Evolutionary conservation across 140 eudicot species (phyloP).

Genomic region (Ambrosia hybrid): DNA sequence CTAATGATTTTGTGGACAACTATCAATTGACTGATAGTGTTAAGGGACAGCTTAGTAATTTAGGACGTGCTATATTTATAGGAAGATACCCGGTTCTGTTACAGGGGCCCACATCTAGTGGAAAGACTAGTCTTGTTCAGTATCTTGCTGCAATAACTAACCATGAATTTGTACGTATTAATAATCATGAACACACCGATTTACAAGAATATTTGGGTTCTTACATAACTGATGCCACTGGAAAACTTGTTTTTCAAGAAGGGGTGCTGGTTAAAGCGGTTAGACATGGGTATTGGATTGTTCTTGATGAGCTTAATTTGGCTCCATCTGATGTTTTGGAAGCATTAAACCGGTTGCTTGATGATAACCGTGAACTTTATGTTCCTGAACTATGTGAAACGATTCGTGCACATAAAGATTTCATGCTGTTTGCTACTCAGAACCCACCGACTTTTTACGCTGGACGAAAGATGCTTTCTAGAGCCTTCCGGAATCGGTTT

Average conservation of each 20-base stretch:
- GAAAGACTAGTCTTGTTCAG: slow-evolving; percentile 96
- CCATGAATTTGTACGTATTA: slow-evolving; percentile 87
- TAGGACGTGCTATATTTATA: slow-evolving; percentile 73
- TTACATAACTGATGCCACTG: slow-evolving; percentile 81
- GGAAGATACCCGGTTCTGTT: slow-evolving; percentile 86
- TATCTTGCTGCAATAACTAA: slow-evolving; percentile 86
- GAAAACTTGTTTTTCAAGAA: slow-evolving; percentile 85
- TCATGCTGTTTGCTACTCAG: slow-evolving; percentile 98
- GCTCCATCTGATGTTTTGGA: slow-evolving; percentile 99
- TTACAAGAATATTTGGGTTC: slow-evolving; percentile 95
- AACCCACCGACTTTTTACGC: slow-evolving; percentile 95
- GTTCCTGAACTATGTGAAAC: slow-evolving; percentile 84
- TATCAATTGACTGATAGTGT: slow-evolving; percentile 80
- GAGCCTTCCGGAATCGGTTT: slow-evolving; percentile 96
- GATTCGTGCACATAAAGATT: slow-evolving; percentile 72
- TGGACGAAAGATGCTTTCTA: slow-evolving; percentile 93
- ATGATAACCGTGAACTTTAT: slow-evolving; percentile 93
- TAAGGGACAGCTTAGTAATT: slow-evolving; percentile 64
- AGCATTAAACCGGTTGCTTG: slow-evolving; percentile 89
- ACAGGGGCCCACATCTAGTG: slow-evolving; percentile 99
- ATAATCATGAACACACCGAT: slow-evolving; percentile 97
- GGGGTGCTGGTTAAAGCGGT: slow-evolving; percentile 94
- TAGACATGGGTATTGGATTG: slow-evolving; percentile 90
- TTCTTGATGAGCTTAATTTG: slow-evolving; percentile 89
- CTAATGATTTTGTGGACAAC: slow-evolving; percentile 42